Base-by-base conservation (phyloP, 2,329 filamentous ascomycete species). In the Pseudofabraea citricarpa region DNA sequence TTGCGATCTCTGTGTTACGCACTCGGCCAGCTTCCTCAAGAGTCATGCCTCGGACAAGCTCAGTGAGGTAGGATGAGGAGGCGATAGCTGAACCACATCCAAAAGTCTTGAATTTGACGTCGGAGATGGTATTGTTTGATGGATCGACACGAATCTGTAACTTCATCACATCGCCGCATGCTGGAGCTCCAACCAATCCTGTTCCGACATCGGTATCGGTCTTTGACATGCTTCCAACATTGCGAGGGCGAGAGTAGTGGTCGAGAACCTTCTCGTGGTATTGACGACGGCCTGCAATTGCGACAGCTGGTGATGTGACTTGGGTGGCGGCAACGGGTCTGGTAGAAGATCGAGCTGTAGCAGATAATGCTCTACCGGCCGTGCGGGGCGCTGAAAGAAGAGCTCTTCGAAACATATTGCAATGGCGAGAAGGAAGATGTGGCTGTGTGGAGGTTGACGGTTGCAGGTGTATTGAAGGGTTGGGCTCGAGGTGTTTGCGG, bases 71-170 rank as follows among this genome's bases (percentile, higher is more conserved):
- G 62, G 86, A 93, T 47, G 87, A 94, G 52, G 86, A 91, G 33
- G 93, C 93, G 67, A 98, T 98, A 53, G 93, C 93, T 22, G 84
- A 90, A 43, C 90, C 90, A 65, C 90, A 96, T 40, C 90, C 90
- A 63, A 96, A 96, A 0, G 90, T 96, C 82, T 96, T 96, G 80
- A 96, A 96, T 70, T 94, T 93, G 64, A 95, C 90, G 58, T 96
- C 91, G 57, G 83, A 83, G 64, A 96, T 96, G 56, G 83, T 91
- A 65, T 93, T 87, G 59, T 82, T 88, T 57, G 85, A 76, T 52
- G 87, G 87, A 69, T 96, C 90, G 58, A 96, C 90, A 46, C 88
- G 84, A 68, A 95, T 95, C 72, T 94, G 87, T 24, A 95, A 77
- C 68, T 93, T 93, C 86, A 95, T 94, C 48, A 95, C 89, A 65